phyloP scores from a whole-genome alignment of 768 basidiomycete genomes.

The Udeniomyces megalosporus region DNA sequence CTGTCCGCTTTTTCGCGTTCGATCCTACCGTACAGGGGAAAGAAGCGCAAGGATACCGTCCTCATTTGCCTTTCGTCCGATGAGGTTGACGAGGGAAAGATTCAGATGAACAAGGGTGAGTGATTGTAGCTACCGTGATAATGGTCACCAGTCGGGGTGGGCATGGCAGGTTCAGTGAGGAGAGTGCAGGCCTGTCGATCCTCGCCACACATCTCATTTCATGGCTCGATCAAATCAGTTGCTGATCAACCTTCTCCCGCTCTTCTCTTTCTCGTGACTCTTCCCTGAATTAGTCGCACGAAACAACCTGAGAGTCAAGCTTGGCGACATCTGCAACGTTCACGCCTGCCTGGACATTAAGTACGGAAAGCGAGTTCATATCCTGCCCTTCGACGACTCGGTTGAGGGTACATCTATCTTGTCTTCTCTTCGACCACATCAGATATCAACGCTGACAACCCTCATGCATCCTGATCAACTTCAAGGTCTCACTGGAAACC shows the following conservation, averaged over 20 bases:
- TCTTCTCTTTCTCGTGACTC: not conserved
- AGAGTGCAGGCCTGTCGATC: too few species aligned
- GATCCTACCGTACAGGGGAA: conserved; percentile 45
- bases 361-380: conserved; percentile 93
- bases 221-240: not conserved
- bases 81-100: conserved; percentile 93
- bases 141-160: too few species aligned
- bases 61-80: conserved; percentile 91
- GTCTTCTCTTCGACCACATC: not conserved
- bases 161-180: too few species aligned
- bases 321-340: conserved; percentile 88
- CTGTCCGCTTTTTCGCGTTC: not conserved
- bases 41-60: conserved; percentile 94
- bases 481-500: conserved; percentile 67
- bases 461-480: not conserved
- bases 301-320: conserved; percentile 93
- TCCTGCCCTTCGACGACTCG: conserved; percentile 96
- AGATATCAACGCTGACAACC: not conserved
- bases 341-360: conserved; percentile 96
- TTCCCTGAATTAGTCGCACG: conserved; percentile 54
- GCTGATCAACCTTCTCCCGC: too few species aligned
- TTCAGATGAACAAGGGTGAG: conserved; percentile 82
- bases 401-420: conserved; percentile 50
- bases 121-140: too few species aligned
- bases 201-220: not conserved